phyloP scores from a whole-genome alignment of 2,329 filamentous ascomycete species.

The Penicillium sp. region DNA sequence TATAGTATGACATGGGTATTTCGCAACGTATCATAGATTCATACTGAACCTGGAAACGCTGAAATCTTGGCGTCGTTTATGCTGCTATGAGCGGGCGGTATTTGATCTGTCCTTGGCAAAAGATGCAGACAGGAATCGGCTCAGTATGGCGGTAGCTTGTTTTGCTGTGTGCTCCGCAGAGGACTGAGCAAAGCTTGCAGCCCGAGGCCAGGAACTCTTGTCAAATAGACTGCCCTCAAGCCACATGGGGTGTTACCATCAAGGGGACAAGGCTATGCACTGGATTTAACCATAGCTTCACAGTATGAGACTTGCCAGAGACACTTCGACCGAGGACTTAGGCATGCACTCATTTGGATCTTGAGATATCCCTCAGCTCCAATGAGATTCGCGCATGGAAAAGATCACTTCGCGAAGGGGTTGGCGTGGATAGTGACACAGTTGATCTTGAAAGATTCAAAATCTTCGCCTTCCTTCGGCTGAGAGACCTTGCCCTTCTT shows the following conservation, averaged over 20 bases:
- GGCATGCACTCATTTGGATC: neutral
- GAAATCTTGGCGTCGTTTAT: too few relatives aligned
- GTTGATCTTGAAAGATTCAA: conserved; percentile 58
- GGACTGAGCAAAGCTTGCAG: too few relatives aligned
- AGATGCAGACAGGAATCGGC: too few relatives aligned
- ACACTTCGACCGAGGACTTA: neutral
- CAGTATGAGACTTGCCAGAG: neutral
- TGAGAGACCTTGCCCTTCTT: conserved; percentile 61
- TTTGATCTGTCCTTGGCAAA: too few relatives aligned
- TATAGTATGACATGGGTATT: neutral
- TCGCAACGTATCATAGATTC: neutral
- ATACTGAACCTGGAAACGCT: neutral
- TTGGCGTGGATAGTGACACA: conserved; percentile 65
- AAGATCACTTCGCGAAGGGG: conserved; percentile 58
- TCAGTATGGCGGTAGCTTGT: too few relatives aligned
- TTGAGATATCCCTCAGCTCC: neutral
- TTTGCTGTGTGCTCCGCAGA: too few relatives aligned
- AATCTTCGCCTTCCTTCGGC: conserved; percentile 42
- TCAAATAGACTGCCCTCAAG: too few relatives aligned
- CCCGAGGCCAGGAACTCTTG: too few relatives aligned
- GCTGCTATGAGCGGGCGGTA: too few relatives aligned
- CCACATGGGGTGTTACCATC: too few relatives aligned
- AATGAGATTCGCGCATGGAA: neutral
- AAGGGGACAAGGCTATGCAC: too few relatives aligned
- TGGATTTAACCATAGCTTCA: neutral